Percentiles rank a stretch among this genome's conserved stretches.
Conservation (phyloP, 768 basidiomycete genomes). For the Dioszegia crocea region DNA sequence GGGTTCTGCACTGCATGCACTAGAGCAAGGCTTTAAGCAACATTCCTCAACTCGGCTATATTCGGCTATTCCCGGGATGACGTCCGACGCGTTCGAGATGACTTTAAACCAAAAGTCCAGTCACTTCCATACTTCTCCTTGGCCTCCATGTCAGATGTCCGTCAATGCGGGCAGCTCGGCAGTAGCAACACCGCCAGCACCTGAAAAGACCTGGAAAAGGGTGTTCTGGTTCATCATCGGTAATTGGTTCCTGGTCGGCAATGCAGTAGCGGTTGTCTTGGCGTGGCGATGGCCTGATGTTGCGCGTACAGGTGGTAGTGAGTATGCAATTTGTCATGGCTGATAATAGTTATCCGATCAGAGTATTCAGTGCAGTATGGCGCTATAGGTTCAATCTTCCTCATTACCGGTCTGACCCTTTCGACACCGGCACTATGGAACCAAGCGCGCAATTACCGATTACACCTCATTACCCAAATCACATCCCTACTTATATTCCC, state of each 20-base stretch:
- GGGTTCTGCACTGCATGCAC: no score
- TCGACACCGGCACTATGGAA: slow-evolving; percentile 26
- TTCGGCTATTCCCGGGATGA: no score
- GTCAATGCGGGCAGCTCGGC: no score
- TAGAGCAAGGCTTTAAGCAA: no score
- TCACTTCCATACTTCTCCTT: no score
- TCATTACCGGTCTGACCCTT: slow-evolving; percentile 41
- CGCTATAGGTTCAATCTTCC: slow-evolving; percentile 35
- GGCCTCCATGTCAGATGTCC: no score
- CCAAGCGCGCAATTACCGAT: slow-evolving; percentile 33
- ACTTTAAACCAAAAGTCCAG: no score
- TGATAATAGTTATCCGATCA: slow-evolving; percentile 22
- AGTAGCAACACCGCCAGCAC: no score
- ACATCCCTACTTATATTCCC: slow-evolving; percentile 40
- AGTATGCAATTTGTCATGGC: neutral
- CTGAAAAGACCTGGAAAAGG: no score
- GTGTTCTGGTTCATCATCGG: slow-evolving; percentile 1
- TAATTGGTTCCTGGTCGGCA: slow-evolving; percentile 39
- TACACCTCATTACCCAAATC: slow-evolving; percentile 40
- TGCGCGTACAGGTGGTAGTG: slow-evolving; percentile 32
- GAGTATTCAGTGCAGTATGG: slow-evolving; percentile 39
- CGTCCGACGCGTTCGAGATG: no score
- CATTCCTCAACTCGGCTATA: no score
- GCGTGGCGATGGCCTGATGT: slow-evolving; percentile 41
- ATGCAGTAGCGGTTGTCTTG: slow-evolving; percentile 34